Base-by-base conservation (phyloP, 2,329 filamentous ascomycete genomes). In the Penicillium polonicum region DNA sequence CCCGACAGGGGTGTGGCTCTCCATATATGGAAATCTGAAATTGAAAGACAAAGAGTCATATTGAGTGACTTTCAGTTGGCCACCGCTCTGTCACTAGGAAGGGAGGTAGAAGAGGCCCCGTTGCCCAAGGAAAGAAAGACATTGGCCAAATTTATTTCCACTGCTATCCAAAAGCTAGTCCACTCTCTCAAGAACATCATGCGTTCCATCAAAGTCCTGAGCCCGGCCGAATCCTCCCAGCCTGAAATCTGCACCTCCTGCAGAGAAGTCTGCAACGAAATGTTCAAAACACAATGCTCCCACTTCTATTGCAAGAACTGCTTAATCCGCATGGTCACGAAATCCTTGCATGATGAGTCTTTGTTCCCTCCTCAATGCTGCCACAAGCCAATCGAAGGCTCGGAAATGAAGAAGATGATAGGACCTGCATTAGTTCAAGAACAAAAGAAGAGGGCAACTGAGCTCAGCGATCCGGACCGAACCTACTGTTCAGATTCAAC, bases 261-360 rank as follows among this genome's bases (percentile, higher is more conserved):
- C 41, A 5, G 13, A 48, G 36, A 39, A 39, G 6, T 23, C 17
- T 7, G 13, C 48, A 44, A 15, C 4, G 19, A 42, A 35, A n/a
- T 33, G 2, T 17, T 50, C 15, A 31, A 29, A 35, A 19, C 36
- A 25, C 13, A 21, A n/a, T 55, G 53, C 31, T 51, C 31, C 9
- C 45, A 51, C 29, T 23, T 36, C 10, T 55, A 51, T 27, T 55
- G 53, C 38, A 55, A 38, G 17, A 4, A 12, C 2, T 51, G 53
- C 23, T 17, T 55, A 33, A 44, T 29, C 13, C 21, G 8, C 12
- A 36, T 44, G 29, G 39, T 38, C 17, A 33, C 29, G 3, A 50
- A 29, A 4, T 50, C 29, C 12, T 13, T 50, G 23, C 7, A 19
- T 5, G 38, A 21, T 12, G 38, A n/a, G 23, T 43, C 46, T 6